Percentiles rank a stretch among this genome's conserved stretches.
These are phyloP conservation scores for Fagopyrum homotropicum DNA, from an alignment of 148 eudicot genomes.

Conservation along the genomic window DNA sequence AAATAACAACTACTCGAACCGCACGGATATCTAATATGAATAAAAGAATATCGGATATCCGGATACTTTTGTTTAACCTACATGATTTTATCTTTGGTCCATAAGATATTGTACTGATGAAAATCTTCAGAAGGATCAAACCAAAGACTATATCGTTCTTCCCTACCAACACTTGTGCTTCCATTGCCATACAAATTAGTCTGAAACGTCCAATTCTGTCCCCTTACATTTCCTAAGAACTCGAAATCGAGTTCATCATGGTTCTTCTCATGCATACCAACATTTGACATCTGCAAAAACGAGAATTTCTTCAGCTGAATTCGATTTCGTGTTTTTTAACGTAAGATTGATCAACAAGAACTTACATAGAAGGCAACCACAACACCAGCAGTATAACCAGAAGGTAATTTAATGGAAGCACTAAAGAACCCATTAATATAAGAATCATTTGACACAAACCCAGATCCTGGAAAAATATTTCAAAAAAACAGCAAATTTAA, in stretches of 20 bases:
- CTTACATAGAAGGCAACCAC: constrained; percentile 96
- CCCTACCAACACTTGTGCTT: constrained; percentile 76
- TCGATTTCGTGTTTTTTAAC: too few species aligned
- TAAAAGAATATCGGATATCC: too few species aligned
- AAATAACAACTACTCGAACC: too few species aligned
- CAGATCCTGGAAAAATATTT: constrained; percentile 50
- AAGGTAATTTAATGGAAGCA: constrained; percentile 81
- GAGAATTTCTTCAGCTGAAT: background rate
- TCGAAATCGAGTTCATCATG: constrained; percentile 91
- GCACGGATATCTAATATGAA: too few species aligned
- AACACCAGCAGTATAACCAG: constrained; percentile 94
- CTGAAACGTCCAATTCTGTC: constrained; percentile 87
- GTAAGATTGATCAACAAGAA: background rate
- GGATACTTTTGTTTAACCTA: constrained; percentile 10
- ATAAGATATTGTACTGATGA: constrained; percentile 79
- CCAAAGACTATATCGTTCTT: constrained; percentile 84
- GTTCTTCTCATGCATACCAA: constrained; percentile 63
- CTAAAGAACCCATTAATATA: constrained; percentile 86
- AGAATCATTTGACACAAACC: constrained; percentile 76
- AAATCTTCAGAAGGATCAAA: constrained; percentile 89
- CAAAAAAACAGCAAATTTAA: constrained; percentile 2
- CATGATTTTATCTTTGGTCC: constrained; percentile 73
- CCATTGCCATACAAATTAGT: constrained; percentile 93
- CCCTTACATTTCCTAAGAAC: constrained; percentile 85
- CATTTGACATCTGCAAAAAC: constrained; percentile 75